phyloP scores from a whole-genome alignment of 495 filamentous ascomycete genomes.

The Corynascus novoguineensis region DNA sequence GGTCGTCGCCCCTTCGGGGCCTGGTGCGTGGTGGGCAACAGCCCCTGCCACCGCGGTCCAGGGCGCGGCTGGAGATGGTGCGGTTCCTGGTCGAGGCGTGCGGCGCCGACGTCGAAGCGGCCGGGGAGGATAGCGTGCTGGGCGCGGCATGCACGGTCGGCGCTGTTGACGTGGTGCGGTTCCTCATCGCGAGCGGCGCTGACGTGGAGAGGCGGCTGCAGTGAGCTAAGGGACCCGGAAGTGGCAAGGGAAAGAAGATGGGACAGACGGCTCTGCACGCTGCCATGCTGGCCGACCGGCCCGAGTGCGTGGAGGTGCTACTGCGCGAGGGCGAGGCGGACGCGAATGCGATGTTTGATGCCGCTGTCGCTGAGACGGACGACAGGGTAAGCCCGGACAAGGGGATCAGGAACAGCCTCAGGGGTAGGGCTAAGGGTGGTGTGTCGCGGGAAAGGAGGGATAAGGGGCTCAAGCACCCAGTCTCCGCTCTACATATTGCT shows the following conservation, averaged over 20 bases:
- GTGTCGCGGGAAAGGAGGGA: not conserved
- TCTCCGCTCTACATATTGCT: slow-evolving; percentile 23
- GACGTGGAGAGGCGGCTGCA: slow-evolving; percentile 7
- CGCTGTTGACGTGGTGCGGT: slow-evolving; percentile 6
- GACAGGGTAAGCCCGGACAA: no score
- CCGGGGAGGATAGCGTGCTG: slow-evolving; percentile 3
- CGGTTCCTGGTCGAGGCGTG: slow-evolving; percentile 18
- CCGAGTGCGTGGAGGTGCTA: slow-evolving; percentile 9
- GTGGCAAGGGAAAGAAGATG: not conserved
- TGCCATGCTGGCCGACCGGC: slow-evolving; percentile 14
- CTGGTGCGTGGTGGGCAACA: slow-evolving; percentile 13
- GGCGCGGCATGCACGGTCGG: slow-evolving; percentile 10
- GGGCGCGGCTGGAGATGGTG: slow-evolving; percentile 18
- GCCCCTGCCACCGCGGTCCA: not conserved
- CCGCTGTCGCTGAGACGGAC: not conserved
- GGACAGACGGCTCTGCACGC: slow-evolving; percentile 22
- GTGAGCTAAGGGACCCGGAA: not conserved
- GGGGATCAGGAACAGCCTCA: not conserved
- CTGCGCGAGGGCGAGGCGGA: slow-evolving; percentile 18
- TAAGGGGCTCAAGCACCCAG: not conserved
- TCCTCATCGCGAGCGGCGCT: slow-evolving; percentile 18
- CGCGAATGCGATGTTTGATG: slow-evolving; percentile 13
- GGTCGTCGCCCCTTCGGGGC: not conserved
- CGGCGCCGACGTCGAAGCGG: slow-evolving; percentile 21
- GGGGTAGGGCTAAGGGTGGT: not conserved